Evolutionary conservation across 2,329 filamentous ascomycete species (phyloP).

Genomic region (Alternaria sp.): DNA sequence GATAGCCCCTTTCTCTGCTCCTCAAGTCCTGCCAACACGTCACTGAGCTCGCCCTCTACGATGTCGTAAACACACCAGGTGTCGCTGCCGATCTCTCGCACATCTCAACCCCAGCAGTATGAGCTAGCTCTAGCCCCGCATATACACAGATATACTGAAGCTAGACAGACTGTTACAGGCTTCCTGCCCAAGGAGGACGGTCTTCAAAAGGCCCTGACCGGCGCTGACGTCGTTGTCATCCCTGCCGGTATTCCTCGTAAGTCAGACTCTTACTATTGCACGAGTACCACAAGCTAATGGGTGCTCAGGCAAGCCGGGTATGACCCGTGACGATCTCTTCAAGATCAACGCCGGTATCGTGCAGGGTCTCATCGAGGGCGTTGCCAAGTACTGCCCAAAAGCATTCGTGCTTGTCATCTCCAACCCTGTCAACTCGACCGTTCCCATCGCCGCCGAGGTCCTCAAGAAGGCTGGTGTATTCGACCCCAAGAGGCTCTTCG

Average conservation of each 20-base stretch:
- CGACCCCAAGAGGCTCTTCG: conserved; percentile 94
- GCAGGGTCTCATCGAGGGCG: conserved; percentile 87
- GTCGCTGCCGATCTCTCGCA: conserved; percentile 96
- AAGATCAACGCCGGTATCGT: conserved; percentile 99
- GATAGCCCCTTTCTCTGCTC: conserved; percentile 91
- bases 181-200: conserved; percentile 87
- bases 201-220: conserved; percentile 86
- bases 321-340: conserved; percentile 99
- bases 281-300: conserved; percentile 23
- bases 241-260: conserved; percentile 96
- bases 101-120: conserved; percentile 87
- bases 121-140: conserved; percentile 43
- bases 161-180: conserved; percentile 75
- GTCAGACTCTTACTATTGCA: conserved; percentile 13
- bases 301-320: conserved; percentile 90
- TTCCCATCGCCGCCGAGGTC: conserved; percentile 96
- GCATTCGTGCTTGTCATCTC: conserved; percentile 97
- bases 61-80: conserved; percentile 98
- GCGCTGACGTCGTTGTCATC: conserved; percentile 95
- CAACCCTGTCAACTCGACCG: conserved; percentile 99
- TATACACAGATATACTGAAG: conserved; percentile 27
- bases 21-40: conserved; percentile 90
- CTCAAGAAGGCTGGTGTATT: conserved; percentile 94
- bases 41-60: conserved; percentile 94
- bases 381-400: conserved; percentile 88